Evolutionary conservation across 805 yeast species (phyloP).

Genomic region (Yarrowia bubula): DNA sequence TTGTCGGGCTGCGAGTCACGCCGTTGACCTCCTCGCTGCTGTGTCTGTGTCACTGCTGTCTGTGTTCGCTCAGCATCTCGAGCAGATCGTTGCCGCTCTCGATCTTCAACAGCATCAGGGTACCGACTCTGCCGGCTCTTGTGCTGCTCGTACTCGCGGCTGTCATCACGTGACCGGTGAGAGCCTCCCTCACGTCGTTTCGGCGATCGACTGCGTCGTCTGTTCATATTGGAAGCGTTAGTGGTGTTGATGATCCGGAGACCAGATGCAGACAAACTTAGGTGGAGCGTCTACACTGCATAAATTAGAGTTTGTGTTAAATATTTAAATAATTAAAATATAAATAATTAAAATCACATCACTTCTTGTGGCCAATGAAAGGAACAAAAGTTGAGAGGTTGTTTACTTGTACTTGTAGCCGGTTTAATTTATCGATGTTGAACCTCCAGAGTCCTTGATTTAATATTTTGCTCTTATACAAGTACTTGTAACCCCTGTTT

Average conservation of each 20-base stretch:
- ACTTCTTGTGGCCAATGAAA: no score
- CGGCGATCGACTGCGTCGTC: slow-evolving; percentile 10
- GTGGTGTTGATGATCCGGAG: background rate
- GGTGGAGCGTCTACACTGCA: slow-evolving; percentile 6
- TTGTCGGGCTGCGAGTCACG: background rate
- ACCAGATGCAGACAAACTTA: background rate
- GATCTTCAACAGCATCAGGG: background rate
- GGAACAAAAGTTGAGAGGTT: no score
- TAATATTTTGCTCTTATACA: no score
- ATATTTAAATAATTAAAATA: background rate
- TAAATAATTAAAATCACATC: background rate
- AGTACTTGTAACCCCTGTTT: no score
- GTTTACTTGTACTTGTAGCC: no score
- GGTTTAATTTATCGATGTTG: no score
- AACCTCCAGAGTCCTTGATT: no score
- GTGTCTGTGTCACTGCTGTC: background rate
- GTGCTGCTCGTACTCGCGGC: background rate
- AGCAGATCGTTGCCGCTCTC: background rate
- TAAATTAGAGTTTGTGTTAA: background rate
- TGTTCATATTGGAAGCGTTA: background rate
- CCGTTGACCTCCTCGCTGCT: background rate
- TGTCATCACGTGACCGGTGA: background rate
- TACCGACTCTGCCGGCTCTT: background rate
- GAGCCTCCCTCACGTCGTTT: background rate
- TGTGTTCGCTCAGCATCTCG: slow-evolving; percentile 2